A percentile compares a stretch with the other conserved stretches of the same genome.
Conservation (phyloP, 2,329 filamentous ascomycete genomes). For the Seiridium cupressi region DNA sequence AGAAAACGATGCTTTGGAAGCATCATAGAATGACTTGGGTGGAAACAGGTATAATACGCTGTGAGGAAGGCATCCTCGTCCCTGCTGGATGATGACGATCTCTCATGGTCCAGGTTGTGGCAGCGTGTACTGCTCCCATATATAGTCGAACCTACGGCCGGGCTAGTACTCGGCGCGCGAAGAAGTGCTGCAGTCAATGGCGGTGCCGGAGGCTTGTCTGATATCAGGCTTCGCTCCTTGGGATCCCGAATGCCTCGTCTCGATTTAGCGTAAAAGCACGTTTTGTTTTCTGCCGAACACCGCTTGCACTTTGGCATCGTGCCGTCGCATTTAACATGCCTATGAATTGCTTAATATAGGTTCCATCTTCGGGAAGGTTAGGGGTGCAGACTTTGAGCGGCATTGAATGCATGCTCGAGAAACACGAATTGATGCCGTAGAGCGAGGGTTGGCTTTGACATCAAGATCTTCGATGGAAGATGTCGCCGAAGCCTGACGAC, state of each 20-base stretch:
- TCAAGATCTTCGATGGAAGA: constrained; percentile 23
- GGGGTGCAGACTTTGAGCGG: constrained; percentile 39
- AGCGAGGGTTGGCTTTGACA: constrained; percentile 20
- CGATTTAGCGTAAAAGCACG: constrained; percentile 47
- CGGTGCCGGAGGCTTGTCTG: constrained; percentile 22
- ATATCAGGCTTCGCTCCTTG: constrained; percentile 30
- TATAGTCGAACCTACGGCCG: constrained; percentile 13
- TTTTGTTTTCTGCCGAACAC: constrained; percentile 37
- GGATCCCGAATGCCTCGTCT: constrained; percentile 40
- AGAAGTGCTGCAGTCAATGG: constrained; percentile 14
- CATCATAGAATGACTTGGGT: constrained; percentile 33
- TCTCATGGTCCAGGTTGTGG: constrained; percentile 16
- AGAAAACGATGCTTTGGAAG: constrained; percentile 31
- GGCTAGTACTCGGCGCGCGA: constrained; percentile 18
- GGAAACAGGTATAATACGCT: constrained; percentile 26
- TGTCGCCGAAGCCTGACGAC: constrained; percentile 17
- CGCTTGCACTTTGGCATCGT: constrained; percentile 39
- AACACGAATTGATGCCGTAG: constrained; percentile 36
- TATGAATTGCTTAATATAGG: constrained; percentile 3
- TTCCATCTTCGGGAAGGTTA: constrained; percentile 24
- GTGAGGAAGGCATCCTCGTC: constrained; percentile 14
- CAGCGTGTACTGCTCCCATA: constrained; percentile 20
- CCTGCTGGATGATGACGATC: constrained; percentile 21
- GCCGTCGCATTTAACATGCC: constrained; percentile 45
- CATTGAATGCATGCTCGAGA: constrained; percentile 47